These are phyloP conservation scores for Coemansia pectinata DNA, from an alignment of 192 early-diverging fungal species.

Conservation along the genomic window DNA sequence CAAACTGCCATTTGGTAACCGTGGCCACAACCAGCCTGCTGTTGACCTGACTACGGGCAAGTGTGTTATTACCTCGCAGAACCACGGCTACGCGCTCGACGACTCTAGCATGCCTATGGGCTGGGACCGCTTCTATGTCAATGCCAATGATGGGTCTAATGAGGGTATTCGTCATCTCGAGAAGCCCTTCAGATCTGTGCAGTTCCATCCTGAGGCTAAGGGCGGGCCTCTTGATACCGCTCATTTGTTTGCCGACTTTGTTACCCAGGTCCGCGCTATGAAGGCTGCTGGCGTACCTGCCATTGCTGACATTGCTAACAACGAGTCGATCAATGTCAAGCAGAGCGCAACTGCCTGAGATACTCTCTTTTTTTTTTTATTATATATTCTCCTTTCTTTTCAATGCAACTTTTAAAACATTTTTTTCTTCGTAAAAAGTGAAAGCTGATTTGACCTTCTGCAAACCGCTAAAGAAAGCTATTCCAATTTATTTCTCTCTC, in stretches of 20 bases:
- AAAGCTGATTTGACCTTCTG: no score
- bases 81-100: slow-evolving; percentile 97
- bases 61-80: slow-evolving; percentile 98
- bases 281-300: slow-evolving; percentile 30
- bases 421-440: neutral
- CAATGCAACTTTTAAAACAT: neutral
- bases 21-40: slow-evolving; percentile 99
- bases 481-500: neutral
- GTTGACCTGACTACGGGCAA: slow-evolving; percentile 91
- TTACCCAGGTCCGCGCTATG: slow-evolving; percentile 71
- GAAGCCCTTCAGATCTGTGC: slow-evolving; percentile 93
- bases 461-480: neutral
- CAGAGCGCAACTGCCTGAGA: neutral
- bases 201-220: slow-evolving; percentile 99
- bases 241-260: slow-evolving; percentile 94
- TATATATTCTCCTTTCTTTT: neutral
- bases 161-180: slow-evolving; percentile 93
- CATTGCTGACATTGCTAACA: neutral
- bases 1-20: slow-evolving; percentile 99
- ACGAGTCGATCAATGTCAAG: neutral
- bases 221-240: slow-evolving; percentile 97
- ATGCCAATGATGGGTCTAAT: slow-evolving; percentile 98
- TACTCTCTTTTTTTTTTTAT: neutral
- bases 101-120: slow-evolving; percentile 62
- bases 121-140: slow-evolving; percentile 86